Evolutionary conservation across 176 grass and related monocot species (phyloP).

Genomic region (Dendrocalamus sinicus): DNA sequence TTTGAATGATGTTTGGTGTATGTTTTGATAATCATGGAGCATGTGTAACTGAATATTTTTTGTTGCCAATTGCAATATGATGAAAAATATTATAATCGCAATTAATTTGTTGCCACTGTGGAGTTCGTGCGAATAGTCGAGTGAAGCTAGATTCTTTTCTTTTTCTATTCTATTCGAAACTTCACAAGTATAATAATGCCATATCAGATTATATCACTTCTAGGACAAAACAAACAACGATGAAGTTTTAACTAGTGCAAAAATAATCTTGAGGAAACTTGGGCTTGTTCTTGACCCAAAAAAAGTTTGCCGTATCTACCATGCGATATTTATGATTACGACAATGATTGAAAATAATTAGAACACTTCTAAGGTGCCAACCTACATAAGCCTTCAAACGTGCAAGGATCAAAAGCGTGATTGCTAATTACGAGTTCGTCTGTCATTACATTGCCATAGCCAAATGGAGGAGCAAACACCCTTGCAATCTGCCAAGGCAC

Average conservation of each 20-base stretch:
- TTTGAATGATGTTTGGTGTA: too few species aligned
- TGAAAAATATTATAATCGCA: too few species aligned
- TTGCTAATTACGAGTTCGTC: neutral
- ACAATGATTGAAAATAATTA: neutral
- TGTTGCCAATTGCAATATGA: too few species aligned
- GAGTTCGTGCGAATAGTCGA: too few species aligned
- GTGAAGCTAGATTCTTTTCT: neutral
- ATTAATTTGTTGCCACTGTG: too few species aligned
- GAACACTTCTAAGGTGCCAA: slow-evolving; percentile 35
- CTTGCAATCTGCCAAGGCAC: too few species aligned
- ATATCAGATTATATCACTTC: too few species aligned
- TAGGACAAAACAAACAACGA: neutral
- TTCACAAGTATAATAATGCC: neutral
- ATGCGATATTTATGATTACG: neutral
- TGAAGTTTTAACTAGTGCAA: neutral
- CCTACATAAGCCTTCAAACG: neutral
- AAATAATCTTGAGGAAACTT: neutral
- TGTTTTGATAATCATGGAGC: too few species aligned
- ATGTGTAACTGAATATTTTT: too few species aligned
- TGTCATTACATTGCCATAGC: neutral
- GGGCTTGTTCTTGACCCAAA: too few species aligned
- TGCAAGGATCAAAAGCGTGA: neutral
- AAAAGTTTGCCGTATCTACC: neutral
- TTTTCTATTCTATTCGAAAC: neutral
- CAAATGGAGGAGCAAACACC: too few species aligned